A percentile compares a stretch with the other conserved stretches of the same genome.
Evolutionary conservation across 2,329 filamentous ascomycete species (phyloP).

Genomic region (Tympanopsis confertula): DNA sequence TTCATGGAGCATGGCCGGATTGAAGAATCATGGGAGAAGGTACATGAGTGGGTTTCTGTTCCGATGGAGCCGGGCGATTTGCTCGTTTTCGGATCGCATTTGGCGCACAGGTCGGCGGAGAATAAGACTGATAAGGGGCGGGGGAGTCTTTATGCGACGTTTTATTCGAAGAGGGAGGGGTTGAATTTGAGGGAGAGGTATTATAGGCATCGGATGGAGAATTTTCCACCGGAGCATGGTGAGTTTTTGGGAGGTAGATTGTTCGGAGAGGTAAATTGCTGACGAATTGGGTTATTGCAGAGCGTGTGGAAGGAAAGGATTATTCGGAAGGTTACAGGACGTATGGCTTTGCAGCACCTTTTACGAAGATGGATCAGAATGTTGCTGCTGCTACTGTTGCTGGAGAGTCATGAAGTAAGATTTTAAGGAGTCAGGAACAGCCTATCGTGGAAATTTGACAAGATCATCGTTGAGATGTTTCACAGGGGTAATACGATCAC

Average conservation of each 20-base stretch:
- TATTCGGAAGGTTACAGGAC: constrained; percentile 10
- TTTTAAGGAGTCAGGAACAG: too few relatives aligned
- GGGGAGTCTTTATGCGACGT: constrained; percentile 15
- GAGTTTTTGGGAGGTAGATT: constrained; percentile 2
- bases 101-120: constrained; percentile 16
- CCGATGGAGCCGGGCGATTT: constrained; percentile 16
- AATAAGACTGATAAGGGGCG: constrained; percentile 12
- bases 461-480: too few relatives aligned
- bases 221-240: constrained; percentile 13
- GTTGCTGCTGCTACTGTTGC: background rate
- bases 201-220: constrained; percentile 11
- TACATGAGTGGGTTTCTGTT: constrained; percentile 16
- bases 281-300: constrained; percentile 4
- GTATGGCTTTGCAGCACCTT: constrained; percentile 12
- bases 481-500: too few relatives aligned
- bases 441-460: too few relatives aligned
- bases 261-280: background rate
- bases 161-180: constrained; percentile 6
- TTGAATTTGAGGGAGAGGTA: constrained; percentile 11
- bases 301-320: constrained; percentile 10
- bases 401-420: too few relatives aligned
- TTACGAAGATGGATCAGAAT: constrained; percentile 4
- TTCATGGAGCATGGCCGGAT: constrained; percentile 16
- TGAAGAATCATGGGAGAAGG: constrained; percentile 13
- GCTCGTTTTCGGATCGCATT: constrained; percentile 18